phyloP scores from a whole-genome alignment of 805 yeast genomes.

The Pichia eremophila region DNA sequence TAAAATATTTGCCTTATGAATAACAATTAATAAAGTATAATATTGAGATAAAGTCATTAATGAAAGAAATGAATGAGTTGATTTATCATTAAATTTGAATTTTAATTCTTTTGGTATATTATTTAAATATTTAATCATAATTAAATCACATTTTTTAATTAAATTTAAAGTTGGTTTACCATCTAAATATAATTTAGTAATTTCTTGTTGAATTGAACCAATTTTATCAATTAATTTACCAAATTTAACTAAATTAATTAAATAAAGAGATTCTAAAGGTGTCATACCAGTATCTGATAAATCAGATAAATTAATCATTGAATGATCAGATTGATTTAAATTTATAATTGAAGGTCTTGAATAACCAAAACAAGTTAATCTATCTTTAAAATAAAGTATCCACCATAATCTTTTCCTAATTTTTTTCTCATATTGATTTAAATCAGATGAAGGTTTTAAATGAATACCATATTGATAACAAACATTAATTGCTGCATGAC shows the following conservation, averaged over 20 bases:
- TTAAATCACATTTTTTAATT: constrained; percentile 56
- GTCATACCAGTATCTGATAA: constrained; percentile 47
- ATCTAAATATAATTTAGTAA: constrained; percentile 48
- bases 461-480: constrained; percentile 77
- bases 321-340: constrained; percentile 66
- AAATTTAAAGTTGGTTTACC: constrained; percentile 31
- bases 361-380: constrained; percentile 59
- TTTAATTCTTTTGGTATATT: constrained; percentile 54
- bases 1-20: constrained; percentile 60
- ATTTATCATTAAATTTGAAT: constrained; percentile 47
- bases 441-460: constrained; percentile 26
- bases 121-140: constrained; percentile 71
- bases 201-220: constrained; percentile 59
- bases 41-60: constrained; percentile 59
- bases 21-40: constrained; percentile 60
- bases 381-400: constrained; percentile 64
- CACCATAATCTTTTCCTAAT: constrained; percentile 44
- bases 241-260: constrained; percentile 54
- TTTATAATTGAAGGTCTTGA: constrained; percentile 66
- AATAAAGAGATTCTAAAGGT: constrained; percentile 42
- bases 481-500: constrained; percentile 55
- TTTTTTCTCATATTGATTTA: constrained; percentile 15
- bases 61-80: constrained; percentile 45
- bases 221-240: constrained; percentile 66
- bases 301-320: constrained; percentile 61